phyloP scores from a whole-genome alignment of 2,329 filamentous ascomycete species.

The Trichoderma endophyticum region DNA sequence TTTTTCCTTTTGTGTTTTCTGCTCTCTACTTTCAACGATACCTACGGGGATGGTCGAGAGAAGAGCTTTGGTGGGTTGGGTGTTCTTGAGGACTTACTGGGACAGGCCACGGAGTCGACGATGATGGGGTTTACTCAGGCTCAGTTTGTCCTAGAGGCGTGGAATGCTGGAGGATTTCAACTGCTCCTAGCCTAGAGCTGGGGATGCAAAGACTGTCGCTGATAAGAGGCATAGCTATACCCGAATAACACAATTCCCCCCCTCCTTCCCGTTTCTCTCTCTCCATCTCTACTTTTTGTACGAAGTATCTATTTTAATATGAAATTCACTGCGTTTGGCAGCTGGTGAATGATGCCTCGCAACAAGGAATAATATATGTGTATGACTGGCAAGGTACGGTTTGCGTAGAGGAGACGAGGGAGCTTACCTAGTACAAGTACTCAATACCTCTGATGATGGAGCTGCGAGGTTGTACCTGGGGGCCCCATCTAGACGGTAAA shows the following conservation, averaged over 20 bases:
- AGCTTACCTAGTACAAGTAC: not conserved
- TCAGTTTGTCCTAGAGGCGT: not conserved
- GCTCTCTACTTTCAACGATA: not conserved
- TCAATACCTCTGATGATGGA: not conserved
- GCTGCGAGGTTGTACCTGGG: not conserved
- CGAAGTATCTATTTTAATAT: not conserved
- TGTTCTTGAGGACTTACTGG: not conserved
- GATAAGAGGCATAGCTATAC: slow-evolving; percentile 19
- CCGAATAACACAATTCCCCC: slow-evolving; percentile 13
- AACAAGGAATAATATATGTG: no score
- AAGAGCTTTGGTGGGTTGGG: not conserved
- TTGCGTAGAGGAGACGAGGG: not conserved
- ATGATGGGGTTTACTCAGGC: not conserved
- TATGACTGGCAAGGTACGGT: not conserved
- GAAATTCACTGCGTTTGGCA: not conserved
- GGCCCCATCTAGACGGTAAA: not conserved
- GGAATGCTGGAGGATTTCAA: not conserved
- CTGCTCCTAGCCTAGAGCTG: not conserved
- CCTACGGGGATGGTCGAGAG: not conserved
- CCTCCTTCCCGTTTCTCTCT: not conserved
- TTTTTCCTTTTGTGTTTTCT: not conserved
- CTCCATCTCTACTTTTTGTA: not conserved
- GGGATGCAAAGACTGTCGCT: slow-evolving; percentile 17
- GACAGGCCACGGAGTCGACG: not conserved
- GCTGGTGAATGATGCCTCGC: not conserved